Evolutionary conservation across 139 green algal species (phyloP).

Genomic region (Auxenochlorella pyrenoidosa): DNA sequence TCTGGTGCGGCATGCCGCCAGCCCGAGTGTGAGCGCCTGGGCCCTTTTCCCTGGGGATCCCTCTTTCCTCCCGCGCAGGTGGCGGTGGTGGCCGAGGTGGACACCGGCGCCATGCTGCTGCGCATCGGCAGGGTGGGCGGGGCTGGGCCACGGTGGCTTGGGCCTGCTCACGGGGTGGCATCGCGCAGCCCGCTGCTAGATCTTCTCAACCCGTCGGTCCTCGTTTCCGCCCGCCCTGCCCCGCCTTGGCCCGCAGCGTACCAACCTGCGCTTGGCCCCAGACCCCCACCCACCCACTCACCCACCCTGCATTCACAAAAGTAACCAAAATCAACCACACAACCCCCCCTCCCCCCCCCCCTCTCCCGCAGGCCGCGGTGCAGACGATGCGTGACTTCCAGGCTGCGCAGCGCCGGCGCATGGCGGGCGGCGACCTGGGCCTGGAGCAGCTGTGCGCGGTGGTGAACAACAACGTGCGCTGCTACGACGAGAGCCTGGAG

Average conservation of each 20-base stretch:
- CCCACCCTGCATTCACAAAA: no score
- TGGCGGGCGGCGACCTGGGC: constrained; percentile 17
- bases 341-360: not conserved
- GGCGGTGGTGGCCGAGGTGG: constrained; percentile 59
- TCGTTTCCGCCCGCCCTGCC: not conserved
- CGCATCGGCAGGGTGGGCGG: constrained; percentile 34
- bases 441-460: constrained; percentile 79
- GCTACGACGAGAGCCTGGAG: constrained; percentile 78
- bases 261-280: no score
- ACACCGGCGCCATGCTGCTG: constrained; percentile 63
- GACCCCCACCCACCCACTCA: not conserved
- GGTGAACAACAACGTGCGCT: constrained; percentile 87
- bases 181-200: not conserved
- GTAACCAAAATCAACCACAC: no score
- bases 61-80: not conserved
- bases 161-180: not conserved
- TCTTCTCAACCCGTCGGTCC: not conserved
- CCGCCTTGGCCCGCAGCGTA: no score
- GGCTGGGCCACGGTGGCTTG: not conserved
- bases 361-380: constrained; percentile 3
- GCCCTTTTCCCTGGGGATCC: no score
- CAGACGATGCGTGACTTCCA: constrained; percentile 37
- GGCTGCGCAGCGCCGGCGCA: constrained; percentile 24
- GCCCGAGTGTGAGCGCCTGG: no score
- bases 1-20: no score